phyloP scores from a whole-genome alignment of 1,284 basidiomycete species.

The Sporisorium iseilematis-ciliati region DNA sequence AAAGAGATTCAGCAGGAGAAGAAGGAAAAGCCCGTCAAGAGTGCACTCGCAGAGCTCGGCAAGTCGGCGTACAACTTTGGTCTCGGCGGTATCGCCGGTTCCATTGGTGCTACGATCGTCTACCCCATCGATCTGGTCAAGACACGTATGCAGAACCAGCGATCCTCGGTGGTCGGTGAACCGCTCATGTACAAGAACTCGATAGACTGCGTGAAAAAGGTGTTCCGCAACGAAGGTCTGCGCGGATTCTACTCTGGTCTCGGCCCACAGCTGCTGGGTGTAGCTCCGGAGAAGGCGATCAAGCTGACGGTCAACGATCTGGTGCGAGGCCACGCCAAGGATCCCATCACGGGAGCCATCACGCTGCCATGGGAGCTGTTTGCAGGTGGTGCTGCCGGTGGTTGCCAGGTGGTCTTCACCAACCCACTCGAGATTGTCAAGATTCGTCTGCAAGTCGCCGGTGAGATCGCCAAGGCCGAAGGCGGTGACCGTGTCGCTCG shows the following conservation, averaged over 20 bases:
- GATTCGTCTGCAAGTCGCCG: slow-evolving; percentile 95
- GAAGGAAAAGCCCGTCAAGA: slow-evolving; percentile 44
- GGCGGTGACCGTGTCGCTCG: slow-evolving; percentile 81
- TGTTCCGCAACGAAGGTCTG: slow-evolving; percentile 91
- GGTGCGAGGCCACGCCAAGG: slow-evolving; percentile 83
- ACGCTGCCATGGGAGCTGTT: slow-evolving; percentile 85
- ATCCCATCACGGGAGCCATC: slow-evolving; percentile 94
- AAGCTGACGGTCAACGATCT: slow-evolving; percentile 94
- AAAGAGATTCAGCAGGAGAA: slow-evolving; percentile 43
- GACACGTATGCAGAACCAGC: slow-evolving; percentile 94
- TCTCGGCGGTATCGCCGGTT: slow-evolving; percentile 91
- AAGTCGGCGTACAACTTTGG: slow-evolving; percentile 82
- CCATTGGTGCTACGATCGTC: slow-evolving; percentile 87
- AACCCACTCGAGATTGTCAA: slow-evolving; percentile 90
- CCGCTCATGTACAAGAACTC: slow-evolving; percentile 69
- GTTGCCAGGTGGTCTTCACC: slow-evolving; percentile 96
- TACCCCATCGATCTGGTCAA: slow-evolving; percentile 92
- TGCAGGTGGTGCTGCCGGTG: slow-evolving; percentile 93
- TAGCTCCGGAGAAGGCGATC: slow-evolving; percentile 98
- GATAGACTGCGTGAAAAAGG: slow-evolving; percentile 89
- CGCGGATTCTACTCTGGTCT: slow-evolving; percentile 96
- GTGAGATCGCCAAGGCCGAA: slow-evolving; percentile 83
- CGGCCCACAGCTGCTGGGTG: slow-evolving; percentile 93
- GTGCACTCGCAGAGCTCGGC: slow-evolving; percentile 40
- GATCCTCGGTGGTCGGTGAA: slow-evolving; percentile 66